These are phyloP conservation scores for Stevia rebaudiana DNA, from an alignment of 140 eudicot genomes.

Conservation along the genomic window DNA sequence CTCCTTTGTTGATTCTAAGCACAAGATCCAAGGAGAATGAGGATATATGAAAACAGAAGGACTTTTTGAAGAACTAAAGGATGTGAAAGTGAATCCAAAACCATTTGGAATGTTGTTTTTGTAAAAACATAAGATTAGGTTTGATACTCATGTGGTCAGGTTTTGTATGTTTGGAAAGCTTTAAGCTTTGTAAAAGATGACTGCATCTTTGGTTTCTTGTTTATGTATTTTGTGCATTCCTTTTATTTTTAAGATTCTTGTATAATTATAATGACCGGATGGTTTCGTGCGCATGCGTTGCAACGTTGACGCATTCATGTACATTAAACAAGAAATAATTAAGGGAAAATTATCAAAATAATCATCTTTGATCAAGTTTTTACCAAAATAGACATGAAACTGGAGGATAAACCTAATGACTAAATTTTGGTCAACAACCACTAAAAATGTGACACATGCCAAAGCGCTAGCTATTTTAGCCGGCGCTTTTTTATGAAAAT, in stretches of 20 bases:
- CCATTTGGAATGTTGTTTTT: slow-evolving; percentile 39
- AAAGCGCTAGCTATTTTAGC: too few species aligned
- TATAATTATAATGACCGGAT: too few species aligned
- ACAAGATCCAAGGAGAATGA: slow-evolving; percentile 47
- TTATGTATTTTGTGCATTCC: slow-evolving; percentile 15
- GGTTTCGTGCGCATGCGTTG: too few species aligned
- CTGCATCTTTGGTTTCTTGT: slow-evolving; percentile 21
- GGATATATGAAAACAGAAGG: slow-evolving; percentile 30
- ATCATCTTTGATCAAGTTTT: too few species aligned
- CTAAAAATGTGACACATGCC: too few species aligned
- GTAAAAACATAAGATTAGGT: slow-evolving; percentile 32
- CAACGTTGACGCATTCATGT: too few species aligned
- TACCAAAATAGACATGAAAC: too few species aligned
- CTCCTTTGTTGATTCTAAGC: slow-evolving; percentile 22
- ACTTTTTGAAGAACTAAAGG: slow-evolving; percentile 38
- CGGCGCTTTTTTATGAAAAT: too few species aligned
- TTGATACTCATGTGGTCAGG: slow-evolving; percentile 25
- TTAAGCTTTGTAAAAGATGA: slow-evolving; percentile 28
- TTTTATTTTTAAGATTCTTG: neutral
- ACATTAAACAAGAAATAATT: too few species aligned
- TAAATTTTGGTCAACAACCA: too few species aligned
- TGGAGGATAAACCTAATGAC: too few species aligned
- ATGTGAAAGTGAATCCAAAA: slow-evolving; percentile 18
- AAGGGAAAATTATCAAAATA: too few species aligned
- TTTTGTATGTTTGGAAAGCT: neutral